These are phyloP conservation scores for Beauveria bassiana DNA, from an alignment of 2,329 filamentous ascomycete genomes.

Conservation along the genomic window DNA sequence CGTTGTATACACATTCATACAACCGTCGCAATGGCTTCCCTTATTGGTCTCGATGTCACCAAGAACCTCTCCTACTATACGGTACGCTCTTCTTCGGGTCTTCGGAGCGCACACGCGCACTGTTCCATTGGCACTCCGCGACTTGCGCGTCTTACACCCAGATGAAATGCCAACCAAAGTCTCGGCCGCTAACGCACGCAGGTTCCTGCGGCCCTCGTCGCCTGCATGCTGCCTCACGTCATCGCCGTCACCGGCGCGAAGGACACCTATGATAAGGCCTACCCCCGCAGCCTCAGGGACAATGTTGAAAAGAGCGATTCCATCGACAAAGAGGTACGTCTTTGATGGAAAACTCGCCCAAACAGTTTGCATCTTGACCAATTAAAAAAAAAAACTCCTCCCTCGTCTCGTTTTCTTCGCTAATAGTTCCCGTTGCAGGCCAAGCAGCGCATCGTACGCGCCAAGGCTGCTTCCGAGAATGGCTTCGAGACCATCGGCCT, in stretches of 20 bases:
- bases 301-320: slow-evolving; percentile 24
- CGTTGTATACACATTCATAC: background rate
- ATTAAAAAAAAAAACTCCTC: no score
- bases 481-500: slow-evolving; percentile 37
- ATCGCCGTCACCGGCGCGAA: slow-evolving; percentile 24
- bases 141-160: background rate
- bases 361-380: no score
- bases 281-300: slow-evolving; percentile 29
- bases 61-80: slow-evolving; percentile 21
- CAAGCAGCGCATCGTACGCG: slow-evolving; percentile 47
- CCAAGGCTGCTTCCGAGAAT: slow-evolving; percentile 41
- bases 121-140: background rate
- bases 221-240: slow-evolving; percentile 27
- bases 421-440: slow-evolving; percentile 22
- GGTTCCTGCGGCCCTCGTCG: slow-evolving; percentile 33
- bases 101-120: background rate
- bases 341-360: no score
- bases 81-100: background rate
- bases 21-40: slow-evolving; percentile 18
- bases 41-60: slow-evolving; percentile 27
- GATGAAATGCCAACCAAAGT: background rate
- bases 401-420: background rate
- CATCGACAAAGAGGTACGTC: slow-evolving; percentile 22
- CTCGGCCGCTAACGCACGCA: slow-evolving; percentile 13
- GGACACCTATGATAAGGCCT: slow-evolving; percentile 29